Conservation (phyloP, 192 early-diverging fungal genomes). For the Phlyctochytrium planicorne region DNA sequence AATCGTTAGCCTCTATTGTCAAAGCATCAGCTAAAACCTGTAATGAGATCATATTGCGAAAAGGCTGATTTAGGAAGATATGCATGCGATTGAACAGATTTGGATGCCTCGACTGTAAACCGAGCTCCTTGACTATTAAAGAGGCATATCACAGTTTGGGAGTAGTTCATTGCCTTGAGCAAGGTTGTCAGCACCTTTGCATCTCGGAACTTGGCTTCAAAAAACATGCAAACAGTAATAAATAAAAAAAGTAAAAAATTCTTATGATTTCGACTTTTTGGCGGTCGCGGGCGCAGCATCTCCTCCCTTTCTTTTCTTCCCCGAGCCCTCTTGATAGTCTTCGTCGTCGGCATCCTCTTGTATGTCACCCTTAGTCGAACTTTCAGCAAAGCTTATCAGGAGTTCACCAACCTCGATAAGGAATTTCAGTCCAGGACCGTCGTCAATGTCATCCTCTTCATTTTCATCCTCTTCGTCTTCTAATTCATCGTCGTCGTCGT, state of each 20-base stretch:
- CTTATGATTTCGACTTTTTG: too few relatives aligned
- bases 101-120: not conserved
- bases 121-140: not conserved
- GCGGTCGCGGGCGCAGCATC: too few relatives aligned
- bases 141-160: not conserved
- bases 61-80: not conserved
- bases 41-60: not conserved
- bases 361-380: not conserved
- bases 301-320: too few relatives aligned
- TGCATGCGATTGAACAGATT: not conserved
- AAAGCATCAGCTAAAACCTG: too few relatives aligned
- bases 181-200: not conserved
- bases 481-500: not conserved
- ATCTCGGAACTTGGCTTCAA: not conserved
- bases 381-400: not conserved
- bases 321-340: not conserved
- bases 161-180: not conserved
- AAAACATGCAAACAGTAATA: too few relatives aligned
- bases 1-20: too few relatives aligned
- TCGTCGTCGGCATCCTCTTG: constrained; percentile 2
- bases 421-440: not conserved
- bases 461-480: not conserved
- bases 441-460: not conserved
- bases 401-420: not conserved
- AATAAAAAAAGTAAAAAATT: too few relatives aligned